Evolutionary conservation across 306 rosid species (phyloP).

Genomic region (Malus asiatica): DNA sequence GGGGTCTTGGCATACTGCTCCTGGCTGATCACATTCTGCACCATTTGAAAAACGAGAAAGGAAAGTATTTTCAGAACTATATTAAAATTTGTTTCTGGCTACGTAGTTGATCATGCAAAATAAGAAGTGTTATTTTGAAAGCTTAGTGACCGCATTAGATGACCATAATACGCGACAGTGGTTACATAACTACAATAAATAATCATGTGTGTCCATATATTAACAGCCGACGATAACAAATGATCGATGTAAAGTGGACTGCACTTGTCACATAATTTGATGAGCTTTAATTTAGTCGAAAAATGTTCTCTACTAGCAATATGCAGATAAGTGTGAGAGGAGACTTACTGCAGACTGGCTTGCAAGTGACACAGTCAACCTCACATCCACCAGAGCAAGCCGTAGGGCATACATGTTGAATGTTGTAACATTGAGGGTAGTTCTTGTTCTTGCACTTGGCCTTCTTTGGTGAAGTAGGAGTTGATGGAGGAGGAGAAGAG

Average conservation of each 20-base stretch:
- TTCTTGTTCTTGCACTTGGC: slow-evolving; percentile 38
- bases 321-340: background rate
- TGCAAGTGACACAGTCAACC: slow-evolving; percentile 58
- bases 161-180: background rate
- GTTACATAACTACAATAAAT: too few species aligned
- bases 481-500: background rate
- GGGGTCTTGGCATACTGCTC: slow-evolving; percentile 43
- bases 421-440: slow-evolving; percentile 35
- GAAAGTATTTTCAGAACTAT: background rate
- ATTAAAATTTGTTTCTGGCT: too few species aligned
- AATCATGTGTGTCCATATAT: too few species aligned
- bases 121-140: background rate
- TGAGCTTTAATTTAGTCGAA: background rate
- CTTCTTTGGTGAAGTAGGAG: slow-evolving; percentile 11
- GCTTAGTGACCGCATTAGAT: background rate
- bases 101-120: background rate
- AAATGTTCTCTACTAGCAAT: too few species aligned
- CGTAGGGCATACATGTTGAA: slow-evolving; percentile 38
- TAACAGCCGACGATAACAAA: too few species aligned
- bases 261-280: background rate
- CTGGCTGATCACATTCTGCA: slow-evolving; percentile 33
- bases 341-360: slow-evolving; percentile 58
- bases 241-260: too few species aligned
- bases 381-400: slow-evolving; percentile 46
- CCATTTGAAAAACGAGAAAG: background rate